Percentiles rank a stretch among this genome's conserved stretches.
phyloP scores from a whole-genome alignment of 2,329 filamentous ascomycete genomes.

The Stenocarpella maydis region DNA sequence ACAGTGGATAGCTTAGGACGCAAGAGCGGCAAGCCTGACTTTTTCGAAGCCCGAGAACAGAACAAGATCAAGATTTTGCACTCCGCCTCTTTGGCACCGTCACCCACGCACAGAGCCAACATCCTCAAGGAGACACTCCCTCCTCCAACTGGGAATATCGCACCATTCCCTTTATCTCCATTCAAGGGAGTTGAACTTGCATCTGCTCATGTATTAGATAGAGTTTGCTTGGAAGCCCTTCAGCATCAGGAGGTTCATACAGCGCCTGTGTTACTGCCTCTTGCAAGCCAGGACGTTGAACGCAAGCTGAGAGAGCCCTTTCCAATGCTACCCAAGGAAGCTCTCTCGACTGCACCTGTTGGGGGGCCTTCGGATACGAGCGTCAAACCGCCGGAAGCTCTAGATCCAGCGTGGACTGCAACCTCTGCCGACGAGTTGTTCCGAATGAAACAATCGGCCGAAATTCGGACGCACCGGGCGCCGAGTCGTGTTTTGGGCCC shows the following conservation, averaged over 20 bases:
- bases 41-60: slow-evolving; percentile 40
- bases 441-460: background rate
- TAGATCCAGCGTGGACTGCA: slow-evolving; percentile 4
- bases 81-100: background rate
- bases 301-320: background rate
- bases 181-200: background rate
- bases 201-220: background rate
- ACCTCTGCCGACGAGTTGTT: slow-evolving; percentile 29
- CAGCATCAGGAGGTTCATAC: background rate
- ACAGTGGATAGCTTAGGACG: slow-evolving; percentile 34
- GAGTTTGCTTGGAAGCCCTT: background rate
- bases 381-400: background rate
- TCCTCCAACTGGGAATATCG: background rate
- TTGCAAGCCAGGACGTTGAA: no score
- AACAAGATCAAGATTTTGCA: slow-evolving; percentile 37
- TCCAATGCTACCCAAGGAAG: background rate
- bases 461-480: background rate
- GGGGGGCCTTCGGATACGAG: slow-evolving; percentile 12
- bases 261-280: background rate
- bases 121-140: background rate
- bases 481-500: background rate
- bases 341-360: slow-evolving; percentile 16
- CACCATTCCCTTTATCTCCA: background rate
- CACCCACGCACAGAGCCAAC: background rate
- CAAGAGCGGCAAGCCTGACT: slow-evolving; percentile 40